These are phyloP conservation scores for Zymoseptoria ardabiliae DNA, from an alignment of 2,329 filamentous ascomycete genomes.

Conservation along the genomic window DNA sequence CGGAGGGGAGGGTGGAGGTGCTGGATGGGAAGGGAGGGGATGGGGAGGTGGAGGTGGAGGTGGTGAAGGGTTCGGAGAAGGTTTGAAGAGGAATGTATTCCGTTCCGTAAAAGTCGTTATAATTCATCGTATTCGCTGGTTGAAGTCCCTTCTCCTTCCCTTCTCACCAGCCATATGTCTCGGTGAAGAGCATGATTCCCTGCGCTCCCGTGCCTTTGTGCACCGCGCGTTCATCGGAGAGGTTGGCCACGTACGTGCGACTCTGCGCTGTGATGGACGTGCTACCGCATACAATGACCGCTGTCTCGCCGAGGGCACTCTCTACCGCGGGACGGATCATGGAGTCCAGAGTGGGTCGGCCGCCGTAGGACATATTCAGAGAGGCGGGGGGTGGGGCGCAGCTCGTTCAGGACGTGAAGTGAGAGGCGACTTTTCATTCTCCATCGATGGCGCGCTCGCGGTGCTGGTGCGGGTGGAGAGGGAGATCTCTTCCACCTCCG, in stretches of 20 bases:
- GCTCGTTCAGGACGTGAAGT: neutral
- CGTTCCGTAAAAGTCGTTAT: too few relatives aligned
- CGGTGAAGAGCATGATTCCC: slow-evolving; percentile 54
- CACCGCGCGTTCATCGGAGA: slow-evolving; percentile 59
- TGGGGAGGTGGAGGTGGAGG: neutral
- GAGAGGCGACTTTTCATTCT: slow-evolving; percentile 15
- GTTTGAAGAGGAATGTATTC: neutral
- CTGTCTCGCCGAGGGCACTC: slow-evolving; percentile 53
- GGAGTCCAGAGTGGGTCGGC: slow-evolving; percentile 45
- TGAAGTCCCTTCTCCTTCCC: too few relatives aligned
- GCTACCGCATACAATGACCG: slow-evolving; percentile 57
- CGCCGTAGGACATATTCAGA: slow-evolving; percentile 34
- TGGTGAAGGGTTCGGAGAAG: neutral
- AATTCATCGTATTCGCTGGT: too few relatives aligned
- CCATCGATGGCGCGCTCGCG: slow-evolving; percentile 31
- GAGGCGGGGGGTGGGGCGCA: neutral
- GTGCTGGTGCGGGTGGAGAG: slow-evolving; percentile 15
- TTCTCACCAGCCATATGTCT: slow-evolving; percentile 46
- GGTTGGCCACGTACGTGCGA: slow-evolving; percentile 45
- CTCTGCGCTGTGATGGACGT: slow-evolving; percentile 48
- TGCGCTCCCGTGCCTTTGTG: slow-evolving; percentile 62
- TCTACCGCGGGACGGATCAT: slow-evolving; percentile 52
- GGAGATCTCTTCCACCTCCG: slow-evolving; percentile 13
- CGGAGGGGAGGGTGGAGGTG: neutral
- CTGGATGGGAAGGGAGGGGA: neutral